Evolutionary conservation across 2,329 filamentous ascomycete species (phyloP).

Genomic region (Knoxdaviesia proteae): DNA sequence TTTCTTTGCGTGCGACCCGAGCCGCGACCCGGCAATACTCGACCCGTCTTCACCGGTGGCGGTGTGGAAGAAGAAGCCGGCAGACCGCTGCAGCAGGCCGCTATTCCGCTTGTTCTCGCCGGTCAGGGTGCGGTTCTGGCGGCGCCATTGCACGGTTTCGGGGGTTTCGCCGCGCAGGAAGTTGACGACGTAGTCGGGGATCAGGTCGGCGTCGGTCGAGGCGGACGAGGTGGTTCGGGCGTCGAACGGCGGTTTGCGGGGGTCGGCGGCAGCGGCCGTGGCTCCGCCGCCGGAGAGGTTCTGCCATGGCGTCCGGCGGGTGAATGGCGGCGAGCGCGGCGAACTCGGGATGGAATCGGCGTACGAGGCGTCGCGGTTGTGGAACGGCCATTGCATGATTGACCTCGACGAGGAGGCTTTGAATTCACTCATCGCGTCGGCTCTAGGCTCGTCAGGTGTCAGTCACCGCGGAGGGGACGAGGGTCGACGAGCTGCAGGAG

Average conservation of each 20-base stretch:
- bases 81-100: constrained; percentile 13
- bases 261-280: not conserved
- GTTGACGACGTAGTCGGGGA: constrained; percentile 34
- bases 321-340: too few species aligned
- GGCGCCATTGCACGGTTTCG: constrained; percentile 25
- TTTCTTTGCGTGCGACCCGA: too few species aligned
- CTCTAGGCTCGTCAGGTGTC: too few species aligned
- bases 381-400: constrained; percentile 6
- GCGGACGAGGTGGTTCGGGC: not conserved
- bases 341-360: too few species aligned
- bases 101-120: constrained; percentile 1
- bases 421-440: too few species aligned
- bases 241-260: not conserved
- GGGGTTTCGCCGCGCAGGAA: constrained; percentile 34
- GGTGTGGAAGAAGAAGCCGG: constrained; percentile 12
- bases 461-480: too few species aligned
- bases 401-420: not conserved
- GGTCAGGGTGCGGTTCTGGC: constrained; percentile 11
- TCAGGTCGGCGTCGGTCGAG: constrained; percentile 20
- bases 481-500: too few species aligned
- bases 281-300: too few species aligned
- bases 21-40: not conserved
- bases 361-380: constrained; percentile 1
- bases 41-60: constrained; percentile 7
- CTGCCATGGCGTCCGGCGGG: too few species aligned